Conservation (phyloP, 2,329 filamentous ascomycete species). For the Tolypocladium guangdongense region DNA sequence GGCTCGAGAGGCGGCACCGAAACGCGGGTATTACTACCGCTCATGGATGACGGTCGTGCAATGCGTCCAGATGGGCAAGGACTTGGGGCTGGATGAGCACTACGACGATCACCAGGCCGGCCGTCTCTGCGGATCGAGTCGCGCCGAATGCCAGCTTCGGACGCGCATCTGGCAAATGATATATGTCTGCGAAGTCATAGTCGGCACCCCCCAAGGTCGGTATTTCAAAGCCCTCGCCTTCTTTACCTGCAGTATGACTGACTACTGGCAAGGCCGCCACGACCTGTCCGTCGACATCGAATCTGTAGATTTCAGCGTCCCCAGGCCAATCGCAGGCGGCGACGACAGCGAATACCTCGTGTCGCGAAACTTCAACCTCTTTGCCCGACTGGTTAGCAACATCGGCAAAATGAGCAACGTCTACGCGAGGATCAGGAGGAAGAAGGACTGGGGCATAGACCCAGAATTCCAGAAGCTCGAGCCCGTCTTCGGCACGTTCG, state of each 20-base stretch:
- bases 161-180: slow-evolving; percentile 85
- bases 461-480: slow-evolving; percentile 72
- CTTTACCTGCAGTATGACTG: slow-evolving; percentile 2
- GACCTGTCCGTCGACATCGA: slow-evolving; percentile 68
- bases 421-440: slow-evolving; percentile 63
- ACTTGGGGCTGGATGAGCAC: slow-evolving; percentile 82
- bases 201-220: slow-evolving; percentile 81
- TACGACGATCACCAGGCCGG: slow-evolving; percentile 66
- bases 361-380: slow-evolving; percentile 76
- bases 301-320: slow-evolving; percentile 63
- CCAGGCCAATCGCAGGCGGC: slow-evolving; percentile 50
- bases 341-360: slow-evolving; percentile 67
- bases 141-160: slow-evolving; percentile 71
- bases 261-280: slow-evolving; percentile 49
- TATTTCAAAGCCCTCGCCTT: not conserved
- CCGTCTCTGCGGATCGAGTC: slow-evolving; percentile 54
- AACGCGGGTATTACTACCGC: slow-evolving; percentile 89
- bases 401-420: slow-evolving; percentile 67
- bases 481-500: slow-evolving; percentile 66
- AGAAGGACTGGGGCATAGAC: slow-evolving; percentile 78
- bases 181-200: slow-evolving; percentile 80
- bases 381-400: slow-evolving; percentile 66
- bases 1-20: slow-evolving; percentile 82
- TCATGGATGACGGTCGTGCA: slow-evolving; percentile 96
- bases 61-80: slow-evolving; percentile 86